Base-by-base conservation (phyloP, 257 asterid genomes). In the Prunella vulgaris region DNA sequence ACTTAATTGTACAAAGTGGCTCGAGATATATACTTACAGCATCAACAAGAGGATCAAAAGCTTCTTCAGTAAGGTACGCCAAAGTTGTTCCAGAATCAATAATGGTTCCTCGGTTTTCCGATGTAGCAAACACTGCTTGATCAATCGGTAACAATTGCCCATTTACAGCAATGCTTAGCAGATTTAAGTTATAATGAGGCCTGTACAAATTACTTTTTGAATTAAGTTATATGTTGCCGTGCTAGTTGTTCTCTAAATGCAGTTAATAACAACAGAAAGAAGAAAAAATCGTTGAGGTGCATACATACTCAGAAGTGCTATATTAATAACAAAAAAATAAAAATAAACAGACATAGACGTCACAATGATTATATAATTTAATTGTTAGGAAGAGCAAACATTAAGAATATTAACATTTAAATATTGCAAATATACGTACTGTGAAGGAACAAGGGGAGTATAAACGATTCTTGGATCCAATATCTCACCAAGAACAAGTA, bases 401-500 rank as follows among this genome's bases (percentile, higher is more conserved):
- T 58, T 60, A 75, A 62, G 21, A 71, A 60, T 24, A 60, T 14
- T 38, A 7, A 73, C 25, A 46, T 42, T n/a, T n/a, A n/a, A n/a
- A n/a, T n/a, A n/a, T n/a, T n/a, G n/a, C n/a, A n/a, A n/a, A n/a
- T 75, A 62, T 83, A 91, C 96, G 82, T 88, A 91, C 96, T 83
- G 95, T 73, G 93, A 87, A 7, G 93, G 97, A 78, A 88, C 96
- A 74, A 88, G 95, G 81, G 97, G 97, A 81, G 90, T 91, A 84
- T 91, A 91, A 74, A 84, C 88, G 82, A 91, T 83, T 77, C 88
- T 87, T 27, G 95, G 83, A 73, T 88, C 95, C 96, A 87, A 77
- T 84, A 91, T 88, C 87, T 87, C 91, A 79, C 97, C 97, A 83
- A 91, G 95, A 86, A 91, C 97, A 56, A 91, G 92, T 80, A 86